Base-by-base conservation (phyloP, 495 filamentous ascomycete genomes). In the Daldinia caldariorum region DNA sequence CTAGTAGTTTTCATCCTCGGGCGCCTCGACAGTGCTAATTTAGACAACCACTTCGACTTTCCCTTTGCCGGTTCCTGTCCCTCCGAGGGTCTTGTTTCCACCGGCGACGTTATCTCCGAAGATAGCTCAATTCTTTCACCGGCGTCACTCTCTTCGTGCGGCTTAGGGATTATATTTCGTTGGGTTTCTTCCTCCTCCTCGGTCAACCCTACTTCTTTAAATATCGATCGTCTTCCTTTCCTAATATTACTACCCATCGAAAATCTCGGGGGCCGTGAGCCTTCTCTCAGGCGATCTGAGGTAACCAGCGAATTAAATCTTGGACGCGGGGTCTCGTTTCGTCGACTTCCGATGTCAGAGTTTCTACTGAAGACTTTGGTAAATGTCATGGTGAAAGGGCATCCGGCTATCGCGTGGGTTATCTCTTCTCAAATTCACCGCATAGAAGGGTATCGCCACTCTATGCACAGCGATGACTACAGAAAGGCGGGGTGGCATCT, bases 251-350 rank as follows among this genome's bases (percentile, higher is more conserved):
- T 66, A 22, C 64, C 66, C 75, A 80, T 79, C 26, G 72, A 67
- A 49, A 77, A 74, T 4, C 70, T 67, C 1, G 76, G 77, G 6
- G 72, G 72, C 34, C 61, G 73, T 47, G 76, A 79, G 47, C 79
- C 73, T 74, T 84, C 82, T 61, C 81, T 79, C 31, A 84, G 61
- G 51, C 82, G 77, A 71, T 84, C 81, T 67, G 78, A 67, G 12
- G 83, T 84, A 45, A 76, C 74, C 66, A 72, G 69, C 18, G 83
- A 82, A 72, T 81, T 81, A 65, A 85, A 84, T 60, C 74, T 79
- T 31, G 83, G 83, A n/a, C 81, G 72, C 13, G 38, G 34, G 41
- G 70, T 58, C n/a, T 45, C 31, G 35, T 34, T 59, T 60, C 66
- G 61, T 59, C 53, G 65, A 32, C 38, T 66, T 57, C 65, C 51